Evolutionary conservation across 23 red algal species (phyloP), one percentile per base, ranked within the genome.

Genomic region (Gracilariopsis chorda): DNA sequence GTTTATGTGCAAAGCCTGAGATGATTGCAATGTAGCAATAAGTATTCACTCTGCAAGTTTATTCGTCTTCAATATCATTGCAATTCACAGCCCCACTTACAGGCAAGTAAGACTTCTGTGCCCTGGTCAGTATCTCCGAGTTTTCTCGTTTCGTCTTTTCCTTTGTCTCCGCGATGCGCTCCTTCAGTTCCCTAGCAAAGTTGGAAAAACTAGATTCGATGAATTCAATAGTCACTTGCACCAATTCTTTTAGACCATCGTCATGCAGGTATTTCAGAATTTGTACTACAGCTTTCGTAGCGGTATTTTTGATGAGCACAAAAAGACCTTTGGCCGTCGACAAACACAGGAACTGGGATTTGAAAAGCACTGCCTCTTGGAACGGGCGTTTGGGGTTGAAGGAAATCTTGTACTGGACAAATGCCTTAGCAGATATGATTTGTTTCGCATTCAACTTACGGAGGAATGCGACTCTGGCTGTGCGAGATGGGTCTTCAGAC

Each of bases 141-240:
- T n/a, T n/a, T n/a, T n/a, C n/a, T n/a, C n/a, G n/a, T n/a, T n/a
- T n/a, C n/a, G n/a, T n/a, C n/a, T n/a, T n/a, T n/a, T n/a, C n/a
- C n/a, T n/a, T n/a, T n/a, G n/a, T n/a, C n/a, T n/a, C n/a, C n/a
- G n/a, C n/a, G n/a, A n/a, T n/a, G n/a, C n/a, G n/a, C n/a, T n/a
- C n/a, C n/a, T n/a, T n/a, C n/a, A n/a, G n/a, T n/a, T n/a, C n/a
- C n/a, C n/a, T n/a, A n/a, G n/a, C n/a, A n/a, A n/a, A n/a, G n/a
- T n/a, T n/a, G n/a, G n/a, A n/a, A n/a, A 84, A 64, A 27, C 56
- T 65, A 69, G 23, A 34, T n/a, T 63, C 80, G 55, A 84, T 68
- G 29, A 84, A 41, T 34, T 84, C 80, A 8, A 20, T 46, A 24
- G 41, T 42, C 30, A 84, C 21, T 25, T 25, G 5, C n/a, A 27